Base-by-base conservation (phyloP, 108 stramenopile species). In the Cyclotella distinguenda region DNA sequence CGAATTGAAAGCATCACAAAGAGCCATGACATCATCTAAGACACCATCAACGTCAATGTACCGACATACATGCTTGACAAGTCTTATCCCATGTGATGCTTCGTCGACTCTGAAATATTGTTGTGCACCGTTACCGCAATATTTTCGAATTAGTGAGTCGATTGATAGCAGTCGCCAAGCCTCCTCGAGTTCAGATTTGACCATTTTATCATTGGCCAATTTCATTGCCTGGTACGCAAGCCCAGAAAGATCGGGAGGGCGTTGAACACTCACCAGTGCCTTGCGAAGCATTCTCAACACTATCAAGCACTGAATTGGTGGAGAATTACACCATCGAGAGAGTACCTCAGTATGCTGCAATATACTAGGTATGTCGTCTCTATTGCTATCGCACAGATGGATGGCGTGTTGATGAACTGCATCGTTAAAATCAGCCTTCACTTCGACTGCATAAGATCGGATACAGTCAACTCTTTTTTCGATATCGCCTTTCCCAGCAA, bases 61-160 rank as follows among this genome's bases (percentile, higher is more conserved):
- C 10, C 78, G 80, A 6, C 82, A 80, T 9, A 94, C 69, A 64
- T 84, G 87, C 25, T 84, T 61, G 30, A 90, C 47, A 44, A 94
- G 78, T 12, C 84, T 60, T 23, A 75, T 62, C 16, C 81, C 83
- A 68, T 94, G 92, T 1, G 69, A 63, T 16, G 86, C 82, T 62
- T 94, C 87, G 30, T 25, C 31, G 15, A 91, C 88, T 47, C 87
- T 78, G 55, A 94, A 94, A 27, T 89, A 79, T 52, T 90, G 86
- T 38, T 80, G 73, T 0, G 89, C 88, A 22, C 82, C 89, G 32
- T 83, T 70, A 8, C 93, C 93, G 52, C 93, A 94, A 46, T 94
- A 94, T 31, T 80, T 74, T 32, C 82, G 58, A 31, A 94, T 82
- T 53, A 94, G 83, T 6, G 65, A 67, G 66, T 87, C 84, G 30